Evolutionary conservation across 192 early-diverging fungal species (phyloP), one percentile per base, ranked within the genome.

Genomic region (Coemansia furcata): DNA sequence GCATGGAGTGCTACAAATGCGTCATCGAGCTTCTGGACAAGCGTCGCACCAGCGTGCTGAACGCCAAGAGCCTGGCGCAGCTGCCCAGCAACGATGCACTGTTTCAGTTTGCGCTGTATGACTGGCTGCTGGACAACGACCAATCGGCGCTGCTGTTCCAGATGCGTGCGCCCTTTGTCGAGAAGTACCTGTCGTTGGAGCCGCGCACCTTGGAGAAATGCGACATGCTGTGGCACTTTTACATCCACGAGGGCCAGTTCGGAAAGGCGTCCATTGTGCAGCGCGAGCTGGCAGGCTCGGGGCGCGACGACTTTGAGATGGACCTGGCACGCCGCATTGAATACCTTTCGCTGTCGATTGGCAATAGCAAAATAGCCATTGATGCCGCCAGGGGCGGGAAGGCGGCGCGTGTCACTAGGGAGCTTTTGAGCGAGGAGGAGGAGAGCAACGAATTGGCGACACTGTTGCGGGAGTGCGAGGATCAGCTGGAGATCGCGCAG

Each of bases 211-310:
- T 83, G 23, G 75, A 76, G 36, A 83, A 83, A 49, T 67, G 73
- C 36, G 87, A 91, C 59, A 80, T 89, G 67, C 79, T 93, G 30
- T 91, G 89, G 86, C 75, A 84, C 29, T 90, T 78, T 69, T 92
- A 90, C 62, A 82, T 88, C 47, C 86, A 87, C 57, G 65, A 81
- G 15, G 67, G 75, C 46, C 80, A 84, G 65, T 87, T 84, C 65
- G 74, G 73, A 38, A 80, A 82, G 15, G 91, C 90, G 1, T 88
- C 90, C 3, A 39, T 85, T 46, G 85, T 78, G 66, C 86, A 72
- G 67, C 73, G 67, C 42, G 76, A 71, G 68, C 75, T 78, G 62
- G 86, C 65, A 54, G 76, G 65, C 64, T 55, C 12, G 4, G 32
- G 58, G 63, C 76, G 35, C 37, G 79, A 62, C n/a, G 52, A 6